Base-by-base conservation (phyloP, 805 yeast species). In the Nakazawaea anatomiae region DNA sequence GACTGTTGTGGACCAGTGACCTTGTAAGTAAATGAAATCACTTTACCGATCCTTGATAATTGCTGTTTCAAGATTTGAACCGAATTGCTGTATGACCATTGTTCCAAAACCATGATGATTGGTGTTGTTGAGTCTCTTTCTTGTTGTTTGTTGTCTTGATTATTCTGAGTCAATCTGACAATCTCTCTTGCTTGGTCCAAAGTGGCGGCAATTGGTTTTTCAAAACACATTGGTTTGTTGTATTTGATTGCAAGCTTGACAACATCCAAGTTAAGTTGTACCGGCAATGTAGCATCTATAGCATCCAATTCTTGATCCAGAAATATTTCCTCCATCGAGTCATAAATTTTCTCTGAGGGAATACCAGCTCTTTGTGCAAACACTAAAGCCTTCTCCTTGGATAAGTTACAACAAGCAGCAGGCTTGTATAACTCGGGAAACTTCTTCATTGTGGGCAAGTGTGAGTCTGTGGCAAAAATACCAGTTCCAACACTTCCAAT, bases 161-260 rank as follows among this genome's bases (percentile, higher is more conserved):
- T 32, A n/a, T 91, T 72, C 46, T 75, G 75, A 42, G 90, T 72
- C 44, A 91, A 62, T 54, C 80, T 65, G 40, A 91, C 96, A 52
- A 92, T 80, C 66, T 87, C 84, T 53, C 73, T 75, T 28, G 97
- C 97, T 65, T 89, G 95, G 9, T 73, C 78, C 60, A 92, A 66
- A 54, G 78, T 83, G 40, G 96, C 96, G 35, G 97, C 94, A 63
- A 92, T 83, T 56, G 98, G 98, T 70, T 92, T 92, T 66, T 92
- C 98, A 60, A 92, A 68, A 39, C 81, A 74, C 43, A 91, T 74
- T 52, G 96, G 94, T 70, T 91, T 92, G 47, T 82, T 80, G 58
- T 86, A 77, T 46, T 78, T 75, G 50, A 89, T 71, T 2, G 96
- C 96, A 57, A 77, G 74, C 60, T 81, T 74, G 36, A 90, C 85